Conservation (phyloP, 306 rosid species). For the Arachis stenosperma region DNA sequence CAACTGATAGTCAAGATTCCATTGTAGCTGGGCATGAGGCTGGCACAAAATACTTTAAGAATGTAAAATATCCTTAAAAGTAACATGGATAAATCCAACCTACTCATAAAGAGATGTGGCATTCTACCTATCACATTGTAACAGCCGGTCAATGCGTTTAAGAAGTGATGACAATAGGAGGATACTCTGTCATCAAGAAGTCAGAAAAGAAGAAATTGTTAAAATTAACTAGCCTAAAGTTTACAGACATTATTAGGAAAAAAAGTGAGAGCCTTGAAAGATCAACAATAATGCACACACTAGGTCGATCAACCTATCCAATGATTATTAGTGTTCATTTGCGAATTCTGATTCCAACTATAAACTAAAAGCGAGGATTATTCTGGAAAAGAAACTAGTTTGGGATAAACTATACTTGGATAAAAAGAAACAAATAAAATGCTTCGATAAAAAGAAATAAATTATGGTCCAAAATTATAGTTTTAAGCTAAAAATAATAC, state of each 20-base stretch:
- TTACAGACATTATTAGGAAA: background rate
- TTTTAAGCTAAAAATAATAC: no score
- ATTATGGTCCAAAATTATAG: no score
- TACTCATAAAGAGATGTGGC: conserved; percentile 33
- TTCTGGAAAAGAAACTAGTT: no score
- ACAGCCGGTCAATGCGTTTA: conserved; percentile 85
- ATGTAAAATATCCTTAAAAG: conserved; percentile 40
- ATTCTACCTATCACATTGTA: conserved; percentile 90
- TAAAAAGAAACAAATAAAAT: no score
- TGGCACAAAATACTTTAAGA: conserved; percentile 53
- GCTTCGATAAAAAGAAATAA: no score
- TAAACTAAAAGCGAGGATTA: no score
- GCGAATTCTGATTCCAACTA: no score
- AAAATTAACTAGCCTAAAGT: conserved; percentile 15
- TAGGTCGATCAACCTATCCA: conserved; percentile 4
- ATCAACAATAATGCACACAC: background rate
- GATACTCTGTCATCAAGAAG: conserved; percentile 69
- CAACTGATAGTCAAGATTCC: conserved; percentile 92
- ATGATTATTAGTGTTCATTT: background rate
- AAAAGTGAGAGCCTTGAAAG: conserved; percentile 7
- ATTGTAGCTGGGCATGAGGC: conserved; percentile 97
- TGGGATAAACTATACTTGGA: no score
- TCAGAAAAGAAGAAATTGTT: conserved; percentile 41
- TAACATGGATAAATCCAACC: conserved; percentile 36
- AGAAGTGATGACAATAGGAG: conserved; percentile 80